Base-by-base conservation (phyloP, 805 yeast species). In the Yarrowia sp. region DNA sequence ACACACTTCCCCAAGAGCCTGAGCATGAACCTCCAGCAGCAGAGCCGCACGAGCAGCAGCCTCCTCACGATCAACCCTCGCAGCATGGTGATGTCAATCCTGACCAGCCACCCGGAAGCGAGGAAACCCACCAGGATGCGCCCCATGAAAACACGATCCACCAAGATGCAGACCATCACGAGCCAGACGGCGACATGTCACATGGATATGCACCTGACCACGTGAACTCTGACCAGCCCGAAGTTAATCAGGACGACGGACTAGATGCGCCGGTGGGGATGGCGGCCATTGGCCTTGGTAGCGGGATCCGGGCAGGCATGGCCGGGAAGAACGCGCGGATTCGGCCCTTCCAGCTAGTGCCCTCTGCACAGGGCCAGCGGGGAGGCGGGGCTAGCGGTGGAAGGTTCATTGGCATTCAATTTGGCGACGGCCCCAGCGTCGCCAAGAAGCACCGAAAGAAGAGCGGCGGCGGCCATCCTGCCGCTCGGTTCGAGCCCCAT, bases 141-240 rank as follows among this genome's bases (percentile, higher is more conserved):
- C 3, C 19, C 19, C 48, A 41, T 6, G 17, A 28, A 5, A 26
- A 40, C 44, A n/a, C 26, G 24, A 21, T 19, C 26, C 26, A 22
- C 46, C 46, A 22, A 4, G 46, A 41, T 24, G 48, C 48, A 43
- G 19, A 3, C 16, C 51, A 28, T 11, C 54, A 48, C 38, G 41
- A 14, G 41, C 41, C 58, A 9, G 41, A 22, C 58, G 58, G 24
- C 41, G 32, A 21, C 58, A 16, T 35, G 30, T 48, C 58, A 51
- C 58, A 35, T 33, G 58, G 58, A 10, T 10, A 26, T 35, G 58
- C 40, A 33, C 40, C 58, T 5, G 26, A 19, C 26, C 54, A 48
- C 38, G 54, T 48, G 54, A 30, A 33, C 22, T 32, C 26, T 32
- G 30, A 51, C 58, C 40, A 51, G 58, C 58, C 58, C 58, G 58